These are phyloP conservation scores for Termitomyces sp. DNA, from an alignment of 768 basidiomycete species.

Conservation along the genomic window DNA sequence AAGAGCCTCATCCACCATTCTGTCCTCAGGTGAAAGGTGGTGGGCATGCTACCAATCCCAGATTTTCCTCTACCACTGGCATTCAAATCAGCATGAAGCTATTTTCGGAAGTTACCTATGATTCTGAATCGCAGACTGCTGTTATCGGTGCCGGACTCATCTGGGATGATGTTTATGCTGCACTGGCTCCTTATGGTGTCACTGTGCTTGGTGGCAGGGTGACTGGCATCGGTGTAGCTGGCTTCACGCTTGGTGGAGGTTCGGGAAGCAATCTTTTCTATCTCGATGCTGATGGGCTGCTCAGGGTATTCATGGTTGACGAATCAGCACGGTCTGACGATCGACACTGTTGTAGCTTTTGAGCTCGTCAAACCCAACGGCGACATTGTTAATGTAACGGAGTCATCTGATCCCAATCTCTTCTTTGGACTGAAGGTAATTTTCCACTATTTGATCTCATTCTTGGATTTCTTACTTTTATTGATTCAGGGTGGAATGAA, in stretches of 20 bases:
- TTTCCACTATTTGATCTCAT: neutral
- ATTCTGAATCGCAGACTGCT: constrained; percentile 32
- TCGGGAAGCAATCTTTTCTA: constrained; percentile 28
- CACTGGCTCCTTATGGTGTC: constrained; percentile 41
- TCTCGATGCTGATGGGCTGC: constrained; percentile 23
- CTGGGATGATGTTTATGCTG: constrained; percentile 62
- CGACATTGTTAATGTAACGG: constrained; percentile 29
- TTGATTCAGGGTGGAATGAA: constrained; percentile 51
- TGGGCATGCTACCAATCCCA: constrained; percentile 49
- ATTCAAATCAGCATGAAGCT: constrained; percentile 52
- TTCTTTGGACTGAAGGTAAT: constrained; percentile 38
- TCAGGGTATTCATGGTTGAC: constrained; percentile 60
- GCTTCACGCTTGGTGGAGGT: constrained; percentile 57
- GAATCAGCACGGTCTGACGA: constrained; percentile 54
- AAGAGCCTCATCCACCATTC: neutral
- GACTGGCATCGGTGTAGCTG: constrained; percentile 55
- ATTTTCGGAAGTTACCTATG: constrained; percentile 41
- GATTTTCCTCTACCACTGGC: constrained; percentile 56
- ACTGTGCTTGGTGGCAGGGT: constrained; percentile 58
- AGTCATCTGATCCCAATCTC: constrained; percentile 27
- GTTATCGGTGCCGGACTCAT: constrained; percentile 42
- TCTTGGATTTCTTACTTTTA: neutral
- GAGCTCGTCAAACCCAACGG: constrained; percentile 58
- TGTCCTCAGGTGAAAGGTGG: constrained; percentile 52
- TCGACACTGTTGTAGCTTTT: constrained; percentile 49